These are phyloP conservation scores for Colletotrichum falcatum DNA, from an alignment of 2,329 filamentous ascomycete genomes.

Conservation along the genomic window DNA sequence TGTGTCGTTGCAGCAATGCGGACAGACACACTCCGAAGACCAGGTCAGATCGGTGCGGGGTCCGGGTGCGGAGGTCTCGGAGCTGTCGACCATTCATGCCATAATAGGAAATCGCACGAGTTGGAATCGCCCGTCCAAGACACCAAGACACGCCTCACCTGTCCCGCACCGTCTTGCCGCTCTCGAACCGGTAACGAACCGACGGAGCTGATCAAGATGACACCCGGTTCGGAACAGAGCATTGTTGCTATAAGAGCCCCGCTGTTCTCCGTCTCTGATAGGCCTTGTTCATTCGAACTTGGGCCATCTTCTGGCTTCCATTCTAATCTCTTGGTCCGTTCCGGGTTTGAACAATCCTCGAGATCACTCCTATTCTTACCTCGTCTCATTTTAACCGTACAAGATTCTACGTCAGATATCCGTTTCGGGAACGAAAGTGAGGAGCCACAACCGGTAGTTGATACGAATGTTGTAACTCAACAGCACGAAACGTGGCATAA, in stretches of 20 bases:
- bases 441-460: neutral
- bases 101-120: slow-evolving; percentile 12
- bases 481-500: neutral
- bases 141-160: neutral
- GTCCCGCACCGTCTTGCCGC: neutral
- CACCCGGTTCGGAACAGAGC: neutral
- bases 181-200: neutral
- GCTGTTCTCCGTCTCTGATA: too few species aligned
- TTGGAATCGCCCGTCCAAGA: neutral
- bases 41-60: neutral
- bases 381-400: neutral
- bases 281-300: neutral
- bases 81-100: slow-evolving; percentile 26
- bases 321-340: too few species aligned
- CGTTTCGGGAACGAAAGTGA: neutral
- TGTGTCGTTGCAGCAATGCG: slow-evolving; percentile 11
- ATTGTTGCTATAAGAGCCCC: neutral
- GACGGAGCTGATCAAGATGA: slow-evolving; percentile 20
- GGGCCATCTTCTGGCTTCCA: neutral
- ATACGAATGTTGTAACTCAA: neutral
- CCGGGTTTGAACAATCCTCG: neutral
- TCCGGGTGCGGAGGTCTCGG: neutral
- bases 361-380: neutral
- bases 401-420: too few species aligned
- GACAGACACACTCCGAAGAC: slow-evolving; percentile 27